Base-by-base conservation (phyloP, 164 flowering plant genomes). In the Tetrastigma voinierianum region DNA sequence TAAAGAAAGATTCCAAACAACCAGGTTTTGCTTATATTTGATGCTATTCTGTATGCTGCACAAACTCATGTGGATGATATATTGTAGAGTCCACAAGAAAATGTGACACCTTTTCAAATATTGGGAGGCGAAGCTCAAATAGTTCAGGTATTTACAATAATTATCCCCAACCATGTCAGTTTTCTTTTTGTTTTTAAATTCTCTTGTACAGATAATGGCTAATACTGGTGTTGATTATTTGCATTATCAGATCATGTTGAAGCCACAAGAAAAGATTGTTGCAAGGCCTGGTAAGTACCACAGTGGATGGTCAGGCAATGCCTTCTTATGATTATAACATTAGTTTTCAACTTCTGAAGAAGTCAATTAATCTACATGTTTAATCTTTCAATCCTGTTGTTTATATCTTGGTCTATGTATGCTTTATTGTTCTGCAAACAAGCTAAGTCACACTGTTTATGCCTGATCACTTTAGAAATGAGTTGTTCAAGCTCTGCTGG, bases 101-200 rank as follows among this genome's bases (percentile, higher is more conserved):
- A 84, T 57, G 68, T 89, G 21, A 80, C 72, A 60, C 88, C 95
- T 60, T 91, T 91, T 48, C 97, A 91, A 68, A 91, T 91, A 68
- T 67, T 91, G 70, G 97, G 97, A 52, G 95, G 97, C 67, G 95
- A 89, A 80, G 94, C 84, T 80, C 97, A 91, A 76, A 79, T 91
- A 61, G 90, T 88, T 79, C 97, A 91, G 96, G 97, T 91, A 72
- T 18, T 17, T 69, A n/a, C 51, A 16, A 40, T 52, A 48, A 43
- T 10, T 23, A 54, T 9, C 45, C 19, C 61, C 2, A 51, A 45
- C 51, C 25, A 60, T 64, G 57, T 57, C 52, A 45, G 20, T 19
- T 62, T 46, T 18, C 32, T 10, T 17, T 52, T 25, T 15, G 9
- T 51, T 44, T 9, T 47, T 4, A 52, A 51, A 3, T 14, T 57